Conservation (phyloP, 768 basidiomycete species). For the Xerocomellus dryophilus region DNA sequence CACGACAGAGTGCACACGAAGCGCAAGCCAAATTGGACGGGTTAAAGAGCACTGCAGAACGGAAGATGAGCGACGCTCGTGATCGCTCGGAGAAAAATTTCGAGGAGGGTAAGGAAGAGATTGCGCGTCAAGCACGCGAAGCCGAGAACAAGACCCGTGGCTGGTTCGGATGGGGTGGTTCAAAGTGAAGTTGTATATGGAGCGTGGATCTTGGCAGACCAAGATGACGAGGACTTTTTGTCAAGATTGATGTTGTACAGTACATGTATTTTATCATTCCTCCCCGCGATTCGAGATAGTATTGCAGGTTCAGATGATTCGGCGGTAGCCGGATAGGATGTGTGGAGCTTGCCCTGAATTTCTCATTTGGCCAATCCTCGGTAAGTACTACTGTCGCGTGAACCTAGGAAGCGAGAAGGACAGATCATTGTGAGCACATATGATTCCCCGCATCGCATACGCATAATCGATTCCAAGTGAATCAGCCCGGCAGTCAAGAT, state of each 20-base stretch:
- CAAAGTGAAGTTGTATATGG: constrained; percentile 18
- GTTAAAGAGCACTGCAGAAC: constrained; percentile 27
- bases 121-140: constrained; percentile 19
- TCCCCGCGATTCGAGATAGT: background rate
- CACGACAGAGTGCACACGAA: constrained; percentile 25
- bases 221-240: background rate
- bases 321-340: background rate
- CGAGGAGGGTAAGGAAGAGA: constrained; percentile 31
- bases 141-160: constrained; percentile 30
- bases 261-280: background rate
- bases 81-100: constrained; percentile 26
- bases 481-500: constrained; percentile 8
- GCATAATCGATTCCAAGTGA: background rate
- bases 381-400: background rate
- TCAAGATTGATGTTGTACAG: background rate
- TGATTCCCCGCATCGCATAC: background rate
- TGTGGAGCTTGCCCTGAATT: background rate
- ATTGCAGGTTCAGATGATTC: background rate
- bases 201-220: background rate
- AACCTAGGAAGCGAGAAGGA: background rate
- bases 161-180: constrained; percentile 41
- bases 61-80: constrained; percentile 23
- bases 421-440: background rate
- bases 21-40: constrained; percentile 24
- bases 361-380: too few species aligned